Percentiles rank a stretch among this genome's conserved stretches.
Evolutionary conservation across 208 protist genomes (phyloP).

Genomic region (Leishmania guyanensis): DNA sequence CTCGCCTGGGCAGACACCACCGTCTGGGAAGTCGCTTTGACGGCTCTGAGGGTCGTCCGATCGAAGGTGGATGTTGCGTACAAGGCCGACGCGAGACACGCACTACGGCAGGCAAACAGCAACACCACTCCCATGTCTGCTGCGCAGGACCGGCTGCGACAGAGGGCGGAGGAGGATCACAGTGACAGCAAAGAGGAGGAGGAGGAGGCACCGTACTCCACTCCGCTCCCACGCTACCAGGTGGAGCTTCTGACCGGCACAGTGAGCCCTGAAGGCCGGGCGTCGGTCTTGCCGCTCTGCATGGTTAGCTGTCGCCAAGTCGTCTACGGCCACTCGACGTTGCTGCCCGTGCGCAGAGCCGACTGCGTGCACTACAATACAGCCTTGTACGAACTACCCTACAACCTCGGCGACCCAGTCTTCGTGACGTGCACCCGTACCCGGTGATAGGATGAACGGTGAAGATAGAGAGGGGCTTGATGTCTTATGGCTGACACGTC

Average conservation of each 20-base stretch:
- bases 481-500: not conserved
- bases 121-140: not conserved
- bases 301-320: constrained; percentile 62
- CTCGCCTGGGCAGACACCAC: constrained; percentile 66
- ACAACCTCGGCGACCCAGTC: constrained; percentile 64
- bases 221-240: constrained; percentile 37
- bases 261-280: constrained; percentile 47
- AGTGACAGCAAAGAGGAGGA: not conserved
- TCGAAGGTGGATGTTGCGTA: constrained; percentile 26
- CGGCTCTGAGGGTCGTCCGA: constrained; percentile 37
- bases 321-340: constrained; percentile 22
- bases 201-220: constrained; percentile 26
- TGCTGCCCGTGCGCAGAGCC: constrained; percentile 39
- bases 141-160: not conserved
- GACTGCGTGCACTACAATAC: constrained; percentile 40
- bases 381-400: constrained; percentile 39
- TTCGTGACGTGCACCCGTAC: constrained; percentile 66
- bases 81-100: not conserved
- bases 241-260: constrained; percentile 48
- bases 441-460: constrained; percentile 7
- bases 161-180: not conserved
- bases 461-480: not conserved
- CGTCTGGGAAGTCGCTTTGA: constrained; percentile 42
- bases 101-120: not conserved
- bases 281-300: constrained; percentile 42